phyloP scores from a whole-genome alignment of 805 yeast species.

The Zygoascus ofunaensis region DNA sequence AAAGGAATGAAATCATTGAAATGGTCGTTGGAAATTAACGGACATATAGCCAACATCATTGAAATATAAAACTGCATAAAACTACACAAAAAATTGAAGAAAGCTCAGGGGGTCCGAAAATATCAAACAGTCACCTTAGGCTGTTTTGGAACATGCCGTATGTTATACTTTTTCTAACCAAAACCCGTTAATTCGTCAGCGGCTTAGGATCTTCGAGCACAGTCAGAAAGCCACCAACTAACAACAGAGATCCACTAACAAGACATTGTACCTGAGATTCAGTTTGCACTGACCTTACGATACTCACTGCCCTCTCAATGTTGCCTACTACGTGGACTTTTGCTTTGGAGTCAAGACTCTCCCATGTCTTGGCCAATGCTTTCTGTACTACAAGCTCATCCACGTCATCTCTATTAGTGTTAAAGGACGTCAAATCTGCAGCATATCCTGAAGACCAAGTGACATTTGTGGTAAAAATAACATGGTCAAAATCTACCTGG shows the following conservation, averaged over 20 bases:
- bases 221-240: conserved; percentile 88
- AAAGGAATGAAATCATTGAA: too few species aligned
- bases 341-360: conserved; percentile 33
- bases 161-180: too few species aligned
- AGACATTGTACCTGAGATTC: conserved; percentile 51
- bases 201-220: conserved; percentile 47
- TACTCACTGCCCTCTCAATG: conserved; percentile 63
- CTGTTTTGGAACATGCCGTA: too few species aligned
- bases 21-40: too few species aligned
- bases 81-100: too few species aligned
- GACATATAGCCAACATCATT: too few species aligned
- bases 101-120: too few species aligned
- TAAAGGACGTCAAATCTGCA: conserved; percentile 74
- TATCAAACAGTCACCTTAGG: too few species aligned
- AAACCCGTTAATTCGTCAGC: too few species aligned
- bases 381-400: conserved; percentile 78
- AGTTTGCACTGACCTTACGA: conserved; percentile 35
- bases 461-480: conserved; percentile 79
- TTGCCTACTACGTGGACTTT: conserved; percentile 52
- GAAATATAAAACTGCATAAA: too few species aligned
- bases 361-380: conserved; percentile 63
- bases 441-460: conserved; percentile 82
- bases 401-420: conserved; percentile 68
- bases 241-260: conserved; percentile 88
- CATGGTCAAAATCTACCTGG: conserved; percentile 55